Conservation (phyloP, 202 grass and related monocot genomes). For the Setaria viridis region DNA sequence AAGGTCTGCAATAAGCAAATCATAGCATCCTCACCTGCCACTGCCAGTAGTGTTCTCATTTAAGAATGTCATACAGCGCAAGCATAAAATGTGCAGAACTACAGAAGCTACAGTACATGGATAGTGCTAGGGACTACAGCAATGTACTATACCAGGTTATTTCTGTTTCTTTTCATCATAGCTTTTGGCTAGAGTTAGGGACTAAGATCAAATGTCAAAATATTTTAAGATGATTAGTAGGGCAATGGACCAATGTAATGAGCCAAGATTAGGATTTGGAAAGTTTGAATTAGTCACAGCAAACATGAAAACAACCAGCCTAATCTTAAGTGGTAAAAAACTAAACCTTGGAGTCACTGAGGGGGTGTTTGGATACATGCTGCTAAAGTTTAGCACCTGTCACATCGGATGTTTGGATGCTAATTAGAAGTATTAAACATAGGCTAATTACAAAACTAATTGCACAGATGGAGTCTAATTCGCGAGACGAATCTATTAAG, state of each 20-base stretch:
- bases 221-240: background rate
- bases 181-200: background rate
- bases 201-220: background rate
- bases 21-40: background rate
- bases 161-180: background rate
- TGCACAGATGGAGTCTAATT: too few species aligned
- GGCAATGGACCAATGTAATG: background rate
- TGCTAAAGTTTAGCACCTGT: too few species aligned
- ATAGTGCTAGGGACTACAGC: background rate
- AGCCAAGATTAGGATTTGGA: background rate
- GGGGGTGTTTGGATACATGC: too few species aligned
- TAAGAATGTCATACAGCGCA: conserved; percentile 14
- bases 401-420: too few species aligned
- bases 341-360: background rate
- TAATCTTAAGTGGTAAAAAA: background rate
- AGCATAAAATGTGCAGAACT: conserved; percentile 1
- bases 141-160: background rate
- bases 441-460: too few species aligned
- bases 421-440: too few species aligned
- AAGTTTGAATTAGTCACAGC: background rate
- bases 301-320: background rate
- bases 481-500: too few species aligned
- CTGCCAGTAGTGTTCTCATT: conserved; percentile 13
- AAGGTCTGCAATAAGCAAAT: background rate
- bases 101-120: conserved; percentile 5